Conservation (phyloP, 2,329 filamentous ascomycete species). For the Talaromyces piceae region DNA sequence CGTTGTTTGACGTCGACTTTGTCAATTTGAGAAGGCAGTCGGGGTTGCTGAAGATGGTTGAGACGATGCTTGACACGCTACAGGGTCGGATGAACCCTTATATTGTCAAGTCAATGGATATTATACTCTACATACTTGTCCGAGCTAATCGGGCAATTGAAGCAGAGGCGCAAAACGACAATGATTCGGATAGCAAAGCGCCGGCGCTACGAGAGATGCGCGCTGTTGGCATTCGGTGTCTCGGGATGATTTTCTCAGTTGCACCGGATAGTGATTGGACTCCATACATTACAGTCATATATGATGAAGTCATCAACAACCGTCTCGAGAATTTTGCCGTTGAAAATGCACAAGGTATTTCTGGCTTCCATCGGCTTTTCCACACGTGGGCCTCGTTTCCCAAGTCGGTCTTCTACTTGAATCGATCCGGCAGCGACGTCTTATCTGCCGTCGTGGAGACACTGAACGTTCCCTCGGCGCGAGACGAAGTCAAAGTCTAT, state of each 20-base stretch:
- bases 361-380: constrained; percentile 72
- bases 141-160: constrained; percentile 54
- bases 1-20: constrained; percentile 51
- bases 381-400: constrained; percentile 68
- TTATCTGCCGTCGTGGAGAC: constrained; percentile 65
- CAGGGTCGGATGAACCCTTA: constrained; percentile 65
- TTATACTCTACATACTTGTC: constrained; percentile 74
- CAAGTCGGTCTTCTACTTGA: constrained; percentile 62
- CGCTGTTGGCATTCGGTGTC: constrained; percentile 65
- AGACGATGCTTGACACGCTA: constrained; percentile 76
- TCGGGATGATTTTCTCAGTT: constrained; percentile 70
- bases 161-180: constrained; percentile 23
- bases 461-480: constrained; percentile 63
- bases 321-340: constrained; percentile 68
- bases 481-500: constrained; percentile 79
- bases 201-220: constrained; percentile 43
- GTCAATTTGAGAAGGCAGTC: constrained; percentile 71
- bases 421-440: constrained; percentile 52
- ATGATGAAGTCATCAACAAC: constrained; percentile 68
- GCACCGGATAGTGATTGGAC: constrained; percentile 65
- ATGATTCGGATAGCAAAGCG: constrained; percentile 23
- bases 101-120: constrained; percentile 61
- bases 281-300: constrained; percentile 61
- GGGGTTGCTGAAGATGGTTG: constrained; percentile 86
- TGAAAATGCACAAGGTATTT: constrained; percentile 86